A percentile compares a stretch with the other conserved stretches of the same genome.
phyloP scores from a whole-genome alignment of 768 basidiomycete species.

The Chalciporus pseudorubinellus region DNA sequence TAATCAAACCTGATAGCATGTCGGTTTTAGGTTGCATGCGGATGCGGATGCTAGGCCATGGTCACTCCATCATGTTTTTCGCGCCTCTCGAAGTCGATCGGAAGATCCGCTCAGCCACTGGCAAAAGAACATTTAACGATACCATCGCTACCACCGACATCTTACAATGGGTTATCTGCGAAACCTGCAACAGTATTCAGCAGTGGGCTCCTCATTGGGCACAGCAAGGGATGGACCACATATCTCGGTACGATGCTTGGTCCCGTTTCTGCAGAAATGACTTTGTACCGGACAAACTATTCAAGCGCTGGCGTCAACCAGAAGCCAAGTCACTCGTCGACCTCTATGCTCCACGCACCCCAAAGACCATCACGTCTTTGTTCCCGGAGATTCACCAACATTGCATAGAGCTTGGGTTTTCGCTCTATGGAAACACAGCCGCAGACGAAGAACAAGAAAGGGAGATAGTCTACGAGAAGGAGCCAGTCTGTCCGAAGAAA shows the following conservation, averaged over 20 bases:
- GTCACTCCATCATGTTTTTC: conserved; percentile 48
- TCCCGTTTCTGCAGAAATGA: conserved; percentile 5
- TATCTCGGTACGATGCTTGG: conserved; percentile 20
- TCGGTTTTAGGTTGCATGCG: conserved; percentile 49
- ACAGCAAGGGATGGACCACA: conserved; percentile 38
- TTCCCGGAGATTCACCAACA: too few species aligned
- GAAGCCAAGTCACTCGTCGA: too few species aligned
- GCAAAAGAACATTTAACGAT: conserved; percentile 1
- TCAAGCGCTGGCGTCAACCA: too few species aligned
- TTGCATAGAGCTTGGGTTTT: too few species aligned
- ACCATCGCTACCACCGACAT: conserved; percentile 26
- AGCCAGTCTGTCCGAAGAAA: too few species aligned
- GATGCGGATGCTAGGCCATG: conserved; percentile 48
- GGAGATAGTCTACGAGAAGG: too few species aligned
- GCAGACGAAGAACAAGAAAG: too few species aligned
- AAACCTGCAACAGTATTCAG: conserved; percentile 39
- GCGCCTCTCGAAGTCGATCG: conserved; percentile 42
- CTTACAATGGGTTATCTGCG: conserved; percentile 40
- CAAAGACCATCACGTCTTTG: too few species aligned
- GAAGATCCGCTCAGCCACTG: conserved; percentile 29
- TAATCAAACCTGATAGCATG: background rate
- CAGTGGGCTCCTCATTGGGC: conserved; percentile 39
- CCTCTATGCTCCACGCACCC: too few species aligned
- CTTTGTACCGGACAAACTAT: too few species aligned
- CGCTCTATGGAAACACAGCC: too few species aligned